phyloP scores from a whole-genome alignment of 331 rosid genomes.

The Quercus phellos region DNA sequence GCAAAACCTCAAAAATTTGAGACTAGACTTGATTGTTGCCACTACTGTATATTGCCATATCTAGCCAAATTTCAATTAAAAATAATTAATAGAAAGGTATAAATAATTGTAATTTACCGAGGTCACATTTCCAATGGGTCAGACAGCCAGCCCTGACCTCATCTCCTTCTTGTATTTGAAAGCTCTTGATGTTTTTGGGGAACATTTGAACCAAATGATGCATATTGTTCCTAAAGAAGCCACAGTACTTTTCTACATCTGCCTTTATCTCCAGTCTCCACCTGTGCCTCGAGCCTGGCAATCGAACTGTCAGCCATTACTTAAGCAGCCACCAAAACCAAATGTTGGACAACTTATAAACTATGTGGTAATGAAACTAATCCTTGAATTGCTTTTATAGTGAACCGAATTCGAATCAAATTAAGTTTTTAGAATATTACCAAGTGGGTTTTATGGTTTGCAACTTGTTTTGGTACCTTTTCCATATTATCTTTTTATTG shows the following conservation, averaged over 20 bases:
- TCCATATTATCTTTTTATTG: too few relatives aligned
- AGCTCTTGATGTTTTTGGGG: neutral
- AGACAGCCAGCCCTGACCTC: constrained; percentile 9
- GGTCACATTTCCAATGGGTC: constrained; percentile 13
- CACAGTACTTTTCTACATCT: constrained; percentile 8
- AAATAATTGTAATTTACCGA: neutral
- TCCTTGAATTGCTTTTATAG: neutral
- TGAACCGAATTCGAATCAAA: neutral
- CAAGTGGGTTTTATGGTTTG: neutral
- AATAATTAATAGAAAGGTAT: neutral
- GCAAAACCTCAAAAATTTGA: too few relatives aligned
- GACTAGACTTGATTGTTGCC: too few relatives aligned
- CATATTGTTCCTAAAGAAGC: constrained; percentile 19
- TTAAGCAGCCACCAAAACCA: neutral
- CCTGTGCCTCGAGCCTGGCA: constrained; percentile 8
- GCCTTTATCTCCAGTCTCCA: constrained; percentile 23
- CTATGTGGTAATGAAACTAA: neutral
- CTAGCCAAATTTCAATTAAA: neutral
- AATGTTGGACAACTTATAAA: neutral
- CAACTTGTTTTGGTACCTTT: neutral
- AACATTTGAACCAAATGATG: constrained; percentile 15
- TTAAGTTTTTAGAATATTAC: neutral
- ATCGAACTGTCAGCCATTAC: neutral
- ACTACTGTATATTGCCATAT: too few relatives aligned
- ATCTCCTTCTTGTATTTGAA: constrained; percentile 11